These are phyloP conservation scores for Phytophthora kernoviae DNA, from an alignment of 352 stramenopile species.

Conservation along the genomic window DNA sequence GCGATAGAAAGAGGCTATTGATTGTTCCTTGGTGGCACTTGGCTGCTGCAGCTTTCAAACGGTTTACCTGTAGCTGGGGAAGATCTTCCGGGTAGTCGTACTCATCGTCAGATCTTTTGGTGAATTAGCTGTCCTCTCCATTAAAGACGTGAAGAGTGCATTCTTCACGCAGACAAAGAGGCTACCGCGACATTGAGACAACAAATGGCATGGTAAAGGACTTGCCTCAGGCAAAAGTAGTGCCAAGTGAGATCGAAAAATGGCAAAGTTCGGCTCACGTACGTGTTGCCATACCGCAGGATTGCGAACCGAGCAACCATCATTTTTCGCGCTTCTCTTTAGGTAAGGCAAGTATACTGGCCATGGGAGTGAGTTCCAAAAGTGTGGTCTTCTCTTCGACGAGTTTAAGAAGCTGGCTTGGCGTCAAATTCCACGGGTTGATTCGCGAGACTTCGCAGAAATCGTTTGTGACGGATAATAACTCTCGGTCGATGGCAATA, in stretches of 20 bases:
- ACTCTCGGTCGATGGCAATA: conserved; percentile 39
- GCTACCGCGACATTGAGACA: conserved; percentile 67
- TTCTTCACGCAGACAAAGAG: conserved; percentile 87
- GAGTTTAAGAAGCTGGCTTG: conserved; percentile 37
- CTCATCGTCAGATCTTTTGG: conserved; percentile 87
- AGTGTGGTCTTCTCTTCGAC: conserved; percentile 27
- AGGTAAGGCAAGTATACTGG: conserved; percentile 13
- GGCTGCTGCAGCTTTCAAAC: conserved; percentile 80
- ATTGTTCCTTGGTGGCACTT: conserved; percentile 70
- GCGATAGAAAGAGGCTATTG: conserved; percentile 71
- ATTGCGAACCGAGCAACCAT: conserved; percentile 64
- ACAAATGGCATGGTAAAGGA: conserved; percentile 42
- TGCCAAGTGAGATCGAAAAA: conserved; percentile 86
- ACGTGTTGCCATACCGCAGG: conserved; percentile 78
- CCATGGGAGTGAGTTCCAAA: conserved; percentile 19
- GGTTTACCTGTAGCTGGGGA: conserved; percentile 83
- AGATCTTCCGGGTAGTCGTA: conserved; percentile 93
- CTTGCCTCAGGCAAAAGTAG: conserved; percentile 52
- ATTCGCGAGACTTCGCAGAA: conserved; percentile 56
- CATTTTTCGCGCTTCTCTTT: conserved; percentile 24
- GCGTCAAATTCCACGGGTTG: conserved; percentile 70
- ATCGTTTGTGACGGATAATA: conserved; percentile 53
- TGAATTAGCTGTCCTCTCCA: conserved; percentile 78
- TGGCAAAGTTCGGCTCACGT: conserved; percentile 60
- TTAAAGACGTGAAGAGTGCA: conserved; percentile 65